These are phyloP conservation scores for Capsicum baccatum DNA, from an alignment of 257 asterid species.

Conservation along the genomic window DNA sequence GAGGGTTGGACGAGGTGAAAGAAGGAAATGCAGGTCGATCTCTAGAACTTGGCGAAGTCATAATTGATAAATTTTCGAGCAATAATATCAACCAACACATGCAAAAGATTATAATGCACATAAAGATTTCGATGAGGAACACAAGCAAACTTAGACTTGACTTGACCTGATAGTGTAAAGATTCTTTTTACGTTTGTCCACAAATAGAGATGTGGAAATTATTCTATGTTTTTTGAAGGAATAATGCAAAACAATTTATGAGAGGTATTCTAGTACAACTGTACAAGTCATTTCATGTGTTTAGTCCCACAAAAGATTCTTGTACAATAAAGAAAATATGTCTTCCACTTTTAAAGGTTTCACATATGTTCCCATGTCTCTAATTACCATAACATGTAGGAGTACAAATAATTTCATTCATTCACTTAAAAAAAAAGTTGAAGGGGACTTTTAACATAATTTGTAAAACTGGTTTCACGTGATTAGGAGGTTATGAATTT, in stretches of 20 bases:
- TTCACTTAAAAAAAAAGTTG: background rate
- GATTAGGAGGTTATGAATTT: too few relatives aligned
- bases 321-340: background rate
- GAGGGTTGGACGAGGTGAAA: background rate
- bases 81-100: background rate
- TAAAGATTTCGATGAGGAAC: background rate
- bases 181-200: background rate
- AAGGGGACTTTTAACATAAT: too few relatives aligned
- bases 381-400: background rate
- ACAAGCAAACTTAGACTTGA: too few relatives aligned
- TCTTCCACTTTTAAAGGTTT: constrained; percentile 26
- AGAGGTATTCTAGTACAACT: constrained; percentile 7
- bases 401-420: background rate
- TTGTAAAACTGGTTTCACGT: too few relatives aligned
- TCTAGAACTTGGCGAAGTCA: background rate
- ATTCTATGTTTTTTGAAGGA: background rate
- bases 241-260: constrained; percentile 25
- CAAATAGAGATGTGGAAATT: background rate
- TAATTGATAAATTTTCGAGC: background rate
- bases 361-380: constrained; percentile 20
- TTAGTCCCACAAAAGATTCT: constrained; percentile 36
- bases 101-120: background rate
- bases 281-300: constrained; percentile 11
- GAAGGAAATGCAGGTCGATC: background rate
- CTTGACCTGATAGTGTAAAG: background rate